Conservation (phyloP, 306 rosid species). For the Rosa rugosa region DNA sequence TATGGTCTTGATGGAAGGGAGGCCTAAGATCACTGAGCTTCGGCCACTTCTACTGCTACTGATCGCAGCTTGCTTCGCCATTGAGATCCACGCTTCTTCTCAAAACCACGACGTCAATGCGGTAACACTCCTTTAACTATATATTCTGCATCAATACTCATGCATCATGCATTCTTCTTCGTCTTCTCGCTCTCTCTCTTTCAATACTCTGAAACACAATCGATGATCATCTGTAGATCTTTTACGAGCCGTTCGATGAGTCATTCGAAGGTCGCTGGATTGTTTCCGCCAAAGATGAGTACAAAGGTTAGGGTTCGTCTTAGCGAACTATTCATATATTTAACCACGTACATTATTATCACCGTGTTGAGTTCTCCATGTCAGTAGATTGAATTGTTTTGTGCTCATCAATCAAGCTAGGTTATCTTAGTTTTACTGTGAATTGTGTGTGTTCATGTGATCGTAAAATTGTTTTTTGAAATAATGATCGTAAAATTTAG, state of each 20-base stretch:
- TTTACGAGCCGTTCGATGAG: slow-evolving; percentile 64
- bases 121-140: not conserved
- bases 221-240: slow-evolving; percentile 13
- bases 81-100: slow-evolving; percentile 25
- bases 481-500: slow-evolving; percentile 32
- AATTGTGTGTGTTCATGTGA: not conserved
- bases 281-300: slow-evolving; percentile 50
- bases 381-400: too few relatives aligned
- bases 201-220: not conserved
- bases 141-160: not conserved
- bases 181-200: not conserved
- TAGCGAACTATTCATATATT: not conserved
- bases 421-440: not conserved
- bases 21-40: slow-evolving; percentile 7
- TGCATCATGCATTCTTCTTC: not conserved
- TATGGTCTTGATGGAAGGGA: slow-evolving; percentile 12
- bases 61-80: slow-evolving; percentile 18
- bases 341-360: not conserved
- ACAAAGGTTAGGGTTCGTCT: slow-evolving; percentile 37
- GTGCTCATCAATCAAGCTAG: not conserved
- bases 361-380: not conserved
- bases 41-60: slow-evolving; percentile 2
- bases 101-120: not conserved
- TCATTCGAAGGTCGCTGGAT: slow-evolving; percentile 58
- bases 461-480: slow-evolving; percentile 3